A percentile compares a stretch with the other conserved stretches of the same genome.
Conservation (phyloP, 108 stramenopile genomes). For the Poteriospumella lacustris region DNA sequence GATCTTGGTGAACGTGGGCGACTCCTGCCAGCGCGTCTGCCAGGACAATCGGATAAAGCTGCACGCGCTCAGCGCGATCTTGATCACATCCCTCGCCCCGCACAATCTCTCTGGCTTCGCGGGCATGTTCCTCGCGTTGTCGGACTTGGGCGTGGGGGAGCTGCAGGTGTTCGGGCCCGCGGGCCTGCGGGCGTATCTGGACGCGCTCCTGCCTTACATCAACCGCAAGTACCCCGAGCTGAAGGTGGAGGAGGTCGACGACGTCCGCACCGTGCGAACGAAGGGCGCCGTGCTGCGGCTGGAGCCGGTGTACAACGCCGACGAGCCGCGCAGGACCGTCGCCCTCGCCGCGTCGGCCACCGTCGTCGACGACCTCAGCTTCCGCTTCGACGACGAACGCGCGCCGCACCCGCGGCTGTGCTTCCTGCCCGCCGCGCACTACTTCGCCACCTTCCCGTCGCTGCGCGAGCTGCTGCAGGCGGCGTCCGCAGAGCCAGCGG, state of each 20-base stretch:
- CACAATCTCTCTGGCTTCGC: conserved; percentile 24
- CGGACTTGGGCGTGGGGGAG: not conserved
- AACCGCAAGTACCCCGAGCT: conserved; percentile 4
- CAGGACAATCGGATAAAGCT: conserved; percentile 4
- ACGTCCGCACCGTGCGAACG: not conserved
- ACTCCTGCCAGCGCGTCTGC: not conserved
- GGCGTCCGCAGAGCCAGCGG: not conserved
- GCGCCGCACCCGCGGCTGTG: too few species aligned
- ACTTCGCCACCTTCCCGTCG: not conserved
- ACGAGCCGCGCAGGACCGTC: too few species aligned
- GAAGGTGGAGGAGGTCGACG: not conserved
- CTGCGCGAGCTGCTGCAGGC: not conserved
- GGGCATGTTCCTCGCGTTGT: conserved; percentile 7
- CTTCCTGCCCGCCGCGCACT: not conserved
- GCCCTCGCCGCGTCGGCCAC: too few species aligned
- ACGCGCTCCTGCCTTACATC: not conserved
- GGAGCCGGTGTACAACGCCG: too few species aligned
- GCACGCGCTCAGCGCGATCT: not conserved
- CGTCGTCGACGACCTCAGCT: too few species aligned
- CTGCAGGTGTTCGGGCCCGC: not conserved
- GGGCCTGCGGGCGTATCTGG: not conserved
- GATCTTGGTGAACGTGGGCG: conserved; percentile 16
- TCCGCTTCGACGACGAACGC: too few species aligned
- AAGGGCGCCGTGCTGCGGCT: too few species aligned
- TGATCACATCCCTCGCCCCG: conserved; percentile 22